Percentiles rank a stretch among this genome's conserved stretches.
Conservation (phyloP, 1,284 basidiomycete species). For the Ustilago crameri region DNA sequence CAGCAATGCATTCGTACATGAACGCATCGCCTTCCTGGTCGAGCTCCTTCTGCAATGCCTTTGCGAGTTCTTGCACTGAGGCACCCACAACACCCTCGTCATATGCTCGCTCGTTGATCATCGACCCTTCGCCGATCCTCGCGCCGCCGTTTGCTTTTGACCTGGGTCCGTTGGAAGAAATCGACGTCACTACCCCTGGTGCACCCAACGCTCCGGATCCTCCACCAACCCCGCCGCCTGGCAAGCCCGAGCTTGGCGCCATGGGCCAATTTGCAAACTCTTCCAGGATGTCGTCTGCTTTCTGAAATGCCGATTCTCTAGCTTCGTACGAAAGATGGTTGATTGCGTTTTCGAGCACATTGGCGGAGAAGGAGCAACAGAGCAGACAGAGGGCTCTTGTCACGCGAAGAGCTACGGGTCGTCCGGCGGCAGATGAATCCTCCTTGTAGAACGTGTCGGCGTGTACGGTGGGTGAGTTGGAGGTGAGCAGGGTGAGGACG, state of each 20-base stretch:
- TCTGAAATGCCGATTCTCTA: constrained; percentile 60
- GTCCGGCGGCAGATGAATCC: constrained; percentile 25
- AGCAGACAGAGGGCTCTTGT: constrained; percentile 63
- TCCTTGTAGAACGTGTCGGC: constrained; percentile 58
- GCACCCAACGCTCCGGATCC: constrained; percentile 19
- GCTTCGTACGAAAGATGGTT: constrained; percentile 62
- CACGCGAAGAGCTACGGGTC: constrained; percentile 47
- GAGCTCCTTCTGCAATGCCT: constrained; percentile 56
- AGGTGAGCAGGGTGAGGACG: constrained; percentile 57
- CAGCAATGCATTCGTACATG: constrained; percentile 65
- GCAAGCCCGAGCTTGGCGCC: constrained; percentile 58
- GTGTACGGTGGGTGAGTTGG: constrained; percentile 48
- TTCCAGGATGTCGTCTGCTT: constrained; percentile 58
- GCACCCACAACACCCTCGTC: constrained; percentile 44
- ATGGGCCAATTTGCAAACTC: constrained; percentile 67
- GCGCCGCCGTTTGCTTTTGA: constrained; percentile 29
- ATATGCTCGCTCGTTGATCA: constrained; percentile 26
- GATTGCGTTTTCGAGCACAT: constrained; percentile 66
- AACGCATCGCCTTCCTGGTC: constrained; percentile 40
- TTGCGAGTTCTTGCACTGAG: constrained; percentile 52
- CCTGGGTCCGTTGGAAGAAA: constrained; percentile 22
- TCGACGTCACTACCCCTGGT: constrained; percentile 18
- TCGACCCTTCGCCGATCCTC: constrained; percentile 43
- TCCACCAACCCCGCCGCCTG: constrained; percentile 37
- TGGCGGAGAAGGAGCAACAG: constrained; percentile 59